These are phyloP conservation scores for Groenewaldozyma sp. DNA, from an alignment of 1,139 yeast species.

Conservation along the genomic window DNA sequence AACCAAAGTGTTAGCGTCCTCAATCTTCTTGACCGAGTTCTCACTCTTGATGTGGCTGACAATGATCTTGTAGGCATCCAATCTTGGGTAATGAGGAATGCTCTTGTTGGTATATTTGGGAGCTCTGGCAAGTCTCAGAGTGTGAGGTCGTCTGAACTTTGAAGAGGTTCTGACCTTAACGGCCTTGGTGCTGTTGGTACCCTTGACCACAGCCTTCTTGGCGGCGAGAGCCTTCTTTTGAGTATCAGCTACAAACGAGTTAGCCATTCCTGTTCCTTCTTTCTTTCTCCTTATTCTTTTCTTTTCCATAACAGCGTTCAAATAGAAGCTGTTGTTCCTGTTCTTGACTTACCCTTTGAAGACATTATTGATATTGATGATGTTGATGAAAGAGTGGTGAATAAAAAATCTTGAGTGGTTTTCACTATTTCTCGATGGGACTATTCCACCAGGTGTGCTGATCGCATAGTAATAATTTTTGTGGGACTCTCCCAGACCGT, in stretches of 20 bases:
- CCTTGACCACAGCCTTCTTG: constrained; percentile 98
- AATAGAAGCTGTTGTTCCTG: background rate
- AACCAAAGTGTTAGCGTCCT: constrained; percentile 98
- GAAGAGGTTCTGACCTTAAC: constrained; percentile 91
- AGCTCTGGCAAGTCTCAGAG: constrained; percentile 84
- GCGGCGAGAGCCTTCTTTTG: constrained; percentile 84
- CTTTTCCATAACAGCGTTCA: background rate
- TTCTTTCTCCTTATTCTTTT: background rate
- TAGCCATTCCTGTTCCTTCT: background rate
- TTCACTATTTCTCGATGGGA: too few relatives aligned
- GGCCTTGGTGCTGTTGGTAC: constrained; percentile 87
- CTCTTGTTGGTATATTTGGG: constrained; percentile 96
- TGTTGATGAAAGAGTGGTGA: background rate
- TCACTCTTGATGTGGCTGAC: constrained; percentile 96
- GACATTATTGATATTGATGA: constrained; percentile 9
- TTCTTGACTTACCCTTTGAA: constrained; percentile 12
- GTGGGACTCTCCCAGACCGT: too few relatives aligned
- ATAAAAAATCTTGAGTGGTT: constrained; percentile 2
- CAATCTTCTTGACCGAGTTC: constrained; percentile 99
- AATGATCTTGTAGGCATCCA: constrained; percentile 92
- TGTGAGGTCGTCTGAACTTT: constrained; percentile 97
- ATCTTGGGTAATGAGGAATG: constrained; percentile 95
- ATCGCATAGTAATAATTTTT: too few relatives aligned
- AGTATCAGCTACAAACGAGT: constrained; percentile 20
- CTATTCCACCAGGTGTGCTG: too few relatives aligned